phyloP scores from a whole-genome alignment of 148 eudicot species.

The Dianthus caryophyllus region DNA sequence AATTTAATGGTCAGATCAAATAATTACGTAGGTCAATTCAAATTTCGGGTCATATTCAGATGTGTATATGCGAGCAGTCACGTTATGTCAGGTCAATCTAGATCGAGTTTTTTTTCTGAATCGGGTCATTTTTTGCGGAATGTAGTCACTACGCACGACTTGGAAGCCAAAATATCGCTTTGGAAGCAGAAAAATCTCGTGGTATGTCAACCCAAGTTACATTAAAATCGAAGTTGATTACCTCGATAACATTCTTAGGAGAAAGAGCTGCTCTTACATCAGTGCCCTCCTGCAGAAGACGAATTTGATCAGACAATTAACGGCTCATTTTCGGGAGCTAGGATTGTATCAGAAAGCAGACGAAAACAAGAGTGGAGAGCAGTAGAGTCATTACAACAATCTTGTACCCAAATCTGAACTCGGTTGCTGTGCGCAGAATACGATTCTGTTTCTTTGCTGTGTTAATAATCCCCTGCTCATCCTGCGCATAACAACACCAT shows the following conservation, averaged over 20 bases:
- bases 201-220: background rate
- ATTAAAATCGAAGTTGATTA: conserved; percentile 23
- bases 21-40: no score
- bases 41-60: no score
- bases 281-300: conserved; percentile 52
- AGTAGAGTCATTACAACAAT: conserved; percentile 65
- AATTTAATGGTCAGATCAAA: no score
- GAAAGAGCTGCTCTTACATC: conserved; percentile 66
- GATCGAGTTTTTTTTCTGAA: no score
- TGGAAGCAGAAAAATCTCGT: background rate
- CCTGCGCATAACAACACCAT: conserved; percentile 53
- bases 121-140: no score
- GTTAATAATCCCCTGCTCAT: conserved; percentile 80
- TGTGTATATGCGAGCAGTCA: no score
- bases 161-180: no score
- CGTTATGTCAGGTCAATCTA: no score
- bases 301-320: conserved; percentile 11
- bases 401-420: conserved; percentile 91
- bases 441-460: conserved; percentile 71
- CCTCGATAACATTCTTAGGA: conserved; percentile 74
- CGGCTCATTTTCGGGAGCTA: background rate
- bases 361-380: conserved; percentile 11
- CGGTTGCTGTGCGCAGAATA: conserved; percentile 56
- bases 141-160: no score
- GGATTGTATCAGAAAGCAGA: background rate